Percentiles rank a stretch among this genome's conserved stretches.
Conservation (phyloP, 1,139 yeast genomes). For the Hyphopichia fennica region DNA sequence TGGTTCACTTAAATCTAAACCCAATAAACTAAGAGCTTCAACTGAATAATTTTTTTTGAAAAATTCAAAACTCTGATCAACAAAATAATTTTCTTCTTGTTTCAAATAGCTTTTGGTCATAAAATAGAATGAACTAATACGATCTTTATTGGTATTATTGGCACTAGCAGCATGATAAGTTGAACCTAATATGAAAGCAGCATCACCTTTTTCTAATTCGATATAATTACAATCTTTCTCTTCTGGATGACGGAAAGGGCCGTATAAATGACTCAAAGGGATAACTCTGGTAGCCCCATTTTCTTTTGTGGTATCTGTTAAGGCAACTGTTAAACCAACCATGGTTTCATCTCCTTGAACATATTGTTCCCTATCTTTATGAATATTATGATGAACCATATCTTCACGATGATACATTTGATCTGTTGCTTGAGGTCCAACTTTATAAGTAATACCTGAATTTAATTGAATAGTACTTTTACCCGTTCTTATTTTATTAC, state of each 20-base stretch:
- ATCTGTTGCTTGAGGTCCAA: constrained; percentile 22
- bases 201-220: constrained; percentile 26
- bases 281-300: constrained; percentile 25
- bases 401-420: constrained; percentile 24
- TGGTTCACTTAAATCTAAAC: constrained; percentile 15
- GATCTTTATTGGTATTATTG: constrained; percentile 21
- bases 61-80: constrained; percentile 16
- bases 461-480: constrained; percentile 18
- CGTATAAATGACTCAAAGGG: constrained; percentile 26
- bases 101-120: constrained; percentile 22
- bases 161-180: constrained; percentile 25
- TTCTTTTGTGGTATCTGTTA: constrained; percentile 17
- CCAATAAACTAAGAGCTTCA: constrained; percentile 12
- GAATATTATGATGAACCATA: constrained; percentile 18
- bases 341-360: constrained; percentile 16
- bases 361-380: constrained; percentile 12
- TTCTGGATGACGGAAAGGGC: constrained; percentile 20
- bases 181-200: constrained; percentile 25
- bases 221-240: constrained; percentile 19
- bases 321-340: constrained; percentile 18
- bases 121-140: constrained; percentile 20
- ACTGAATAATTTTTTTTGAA: constrained; percentile 12
- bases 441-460: constrained; percentile 24
- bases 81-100: constrained; percentile 23
- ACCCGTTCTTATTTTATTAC: constrained; percentile 17